Evolutionary conservation across 2,329 filamentous ascomycete genomes (phyloP).

Genomic region (Dothiorella sarmentorum): DNA sequence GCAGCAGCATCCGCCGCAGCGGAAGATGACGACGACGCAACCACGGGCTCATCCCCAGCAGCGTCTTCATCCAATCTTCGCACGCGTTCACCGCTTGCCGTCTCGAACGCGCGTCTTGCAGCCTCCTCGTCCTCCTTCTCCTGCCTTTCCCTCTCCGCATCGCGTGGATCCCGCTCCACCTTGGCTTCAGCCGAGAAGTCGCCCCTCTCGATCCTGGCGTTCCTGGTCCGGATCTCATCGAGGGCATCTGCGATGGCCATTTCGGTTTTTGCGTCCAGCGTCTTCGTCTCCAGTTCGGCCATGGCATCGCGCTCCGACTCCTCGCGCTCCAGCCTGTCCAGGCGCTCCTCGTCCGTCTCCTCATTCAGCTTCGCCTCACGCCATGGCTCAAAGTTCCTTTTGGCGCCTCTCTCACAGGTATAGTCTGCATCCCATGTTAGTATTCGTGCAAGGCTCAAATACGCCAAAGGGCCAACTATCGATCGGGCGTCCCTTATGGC

Average conservation of each 20-base stretch:
- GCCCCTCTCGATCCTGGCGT: conserved; percentile 79
- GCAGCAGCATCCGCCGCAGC: conserved; percentile 28
- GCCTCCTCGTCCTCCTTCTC: conserved; percentile 82
- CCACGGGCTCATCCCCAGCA: conserved; percentile 34
- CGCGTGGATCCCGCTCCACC: conserved; percentile 48
- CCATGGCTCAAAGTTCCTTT: conserved; percentile 94
- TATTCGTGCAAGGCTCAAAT: too few species aligned
- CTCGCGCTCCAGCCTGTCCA: conserved; percentile 79
- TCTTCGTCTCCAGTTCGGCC: conserved; percentile 93
- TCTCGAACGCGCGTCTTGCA: conserved; percentile 71
- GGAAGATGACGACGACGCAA: conserved; percentile 26
- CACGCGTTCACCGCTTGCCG: conserved; percentile 19
- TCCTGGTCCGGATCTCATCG: conserved; percentile 89
- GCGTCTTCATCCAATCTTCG: conserved; percentile 23
- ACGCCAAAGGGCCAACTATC: too few species aligned
- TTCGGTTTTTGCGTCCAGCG: conserved; percentile 84
- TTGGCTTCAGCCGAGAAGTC: conserved; percentile 61
- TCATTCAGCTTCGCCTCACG: conserved; percentile 61
- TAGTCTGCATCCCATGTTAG: conserved; percentile 73
- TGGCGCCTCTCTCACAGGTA: conserved; percentile 73
- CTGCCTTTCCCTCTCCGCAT: conserved; percentile 59
- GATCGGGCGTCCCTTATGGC: too few species aligned
- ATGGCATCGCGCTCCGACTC: conserved; percentile 84
- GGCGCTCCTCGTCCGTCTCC: conserved; percentile 81
- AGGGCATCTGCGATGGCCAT: conserved; percentile 96